Percentiles rank a stretch among this genome's conserved stretches.
Evolutionary conservation across 306 rosid genomes (phyloP).

Genomic region (Dryas drummondii): DNA sequence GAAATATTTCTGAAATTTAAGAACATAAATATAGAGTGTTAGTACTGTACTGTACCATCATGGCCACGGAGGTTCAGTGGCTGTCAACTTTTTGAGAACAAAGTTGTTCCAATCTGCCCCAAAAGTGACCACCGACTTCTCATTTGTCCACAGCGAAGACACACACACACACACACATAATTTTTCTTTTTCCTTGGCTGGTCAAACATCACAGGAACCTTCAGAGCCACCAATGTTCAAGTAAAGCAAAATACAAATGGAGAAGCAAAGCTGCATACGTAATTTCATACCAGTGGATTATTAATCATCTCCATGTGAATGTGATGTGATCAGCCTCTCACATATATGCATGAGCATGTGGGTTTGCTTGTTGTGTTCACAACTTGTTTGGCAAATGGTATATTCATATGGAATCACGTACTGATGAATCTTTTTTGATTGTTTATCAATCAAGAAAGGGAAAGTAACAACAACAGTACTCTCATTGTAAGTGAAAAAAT

Average conservation of each 20-base stretch:
- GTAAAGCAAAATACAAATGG: background rate
- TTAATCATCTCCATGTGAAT: background rate
- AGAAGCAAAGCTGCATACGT: constrained; percentile 37
- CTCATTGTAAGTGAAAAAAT: too few relatives aligned
- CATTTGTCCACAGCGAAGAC: constrained; percentile 23
- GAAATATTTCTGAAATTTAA: background rate
- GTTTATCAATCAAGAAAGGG: background rate
- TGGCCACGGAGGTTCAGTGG: constrained; percentile 19
- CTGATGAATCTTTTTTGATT: background rate
- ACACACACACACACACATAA: background rate
- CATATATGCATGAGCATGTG: background rate
- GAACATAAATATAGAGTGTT: background rate
- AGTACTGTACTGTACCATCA: background rate
- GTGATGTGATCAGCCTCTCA: background rate
- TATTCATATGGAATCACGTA: background rate
- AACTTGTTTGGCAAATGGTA: background rate
- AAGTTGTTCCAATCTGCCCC: constrained; percentile 27
- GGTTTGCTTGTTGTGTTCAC: background rate
- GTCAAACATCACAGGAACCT: constrained; percentile 29
- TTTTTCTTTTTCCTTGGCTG: constrained; percentile 2
- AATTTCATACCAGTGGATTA: background rate
- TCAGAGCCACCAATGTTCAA: constrained; percentile 2
- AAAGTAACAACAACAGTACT: background rate
- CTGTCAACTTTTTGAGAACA: constrained; percentile 38
- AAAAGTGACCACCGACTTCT: constrained; percentile 47